Evolutionary conservation across 1,139 yeast genomes (phyloP).

Genomic region (Suhomyces bribrorum): DNA sequence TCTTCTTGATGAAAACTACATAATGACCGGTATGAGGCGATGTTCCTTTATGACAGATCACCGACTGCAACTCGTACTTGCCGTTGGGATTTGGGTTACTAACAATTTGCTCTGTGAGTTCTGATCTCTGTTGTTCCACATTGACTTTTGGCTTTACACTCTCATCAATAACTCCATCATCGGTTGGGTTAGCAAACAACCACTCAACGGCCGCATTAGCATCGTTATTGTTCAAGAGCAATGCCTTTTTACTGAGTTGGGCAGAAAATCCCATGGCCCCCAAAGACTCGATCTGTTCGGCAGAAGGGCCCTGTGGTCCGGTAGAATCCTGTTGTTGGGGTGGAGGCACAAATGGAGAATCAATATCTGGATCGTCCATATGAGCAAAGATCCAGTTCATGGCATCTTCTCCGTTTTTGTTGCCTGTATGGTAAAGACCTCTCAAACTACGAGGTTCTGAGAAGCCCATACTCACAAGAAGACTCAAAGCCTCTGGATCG

Average conservation of each 20-base stretch:
- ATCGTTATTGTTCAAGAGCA: conserved; percentile 57
- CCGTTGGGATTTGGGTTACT: conserved; percentile 12
- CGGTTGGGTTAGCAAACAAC: conserved; percentile 79
- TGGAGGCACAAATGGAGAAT: conserved; percentile 50
- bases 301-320: conserved; percentile 21
- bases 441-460: conserved; percentile 63
- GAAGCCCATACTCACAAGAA: conserved; percentile 84
- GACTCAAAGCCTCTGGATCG: conserved; percentile 53
- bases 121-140: conserved; percentile 24
- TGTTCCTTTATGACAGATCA: conserved; percentile 90
- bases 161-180: conserved; percentile 45
- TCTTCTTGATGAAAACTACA: conserved; percentile 69
- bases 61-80: conserved; percentile 62
- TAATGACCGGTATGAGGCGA: conserved; percentile 97
- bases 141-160: conserved; percentile 14
- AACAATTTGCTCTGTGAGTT: conserved; percentile 17
- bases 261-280: conserved; percentile 76
- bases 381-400: conserved; percentile 91
- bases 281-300: conserved; percentile 52
- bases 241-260: conserved; percentile 67
- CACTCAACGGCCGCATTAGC: conserved; percentile 84
- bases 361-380: conserved; percentile 81
- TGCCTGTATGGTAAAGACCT: conserved; percentile 75
- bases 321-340: conserved; percentile 3
- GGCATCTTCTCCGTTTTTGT: conserved; percentile 68